A percentile compares a stretch with the other conserved stretches of the same genome.
Conservation (phyloP, 1,284 basidiomycete species). For the Coniferiporia weirii region DNA sequence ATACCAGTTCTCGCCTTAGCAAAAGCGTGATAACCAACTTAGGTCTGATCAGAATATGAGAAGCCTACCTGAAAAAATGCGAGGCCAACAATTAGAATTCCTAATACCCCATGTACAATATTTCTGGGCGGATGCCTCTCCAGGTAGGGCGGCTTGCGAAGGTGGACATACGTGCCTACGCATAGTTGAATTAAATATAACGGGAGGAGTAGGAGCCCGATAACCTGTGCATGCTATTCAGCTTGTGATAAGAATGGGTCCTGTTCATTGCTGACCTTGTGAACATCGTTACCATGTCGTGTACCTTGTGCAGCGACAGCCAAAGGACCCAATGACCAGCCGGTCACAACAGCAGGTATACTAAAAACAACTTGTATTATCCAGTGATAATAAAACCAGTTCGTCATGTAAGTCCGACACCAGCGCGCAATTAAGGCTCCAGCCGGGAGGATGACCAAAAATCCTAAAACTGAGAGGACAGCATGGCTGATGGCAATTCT, state of each 20-base stretch:
- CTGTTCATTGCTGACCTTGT: constrained; percentile 36
- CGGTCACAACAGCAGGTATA: constrained; percentile 46
- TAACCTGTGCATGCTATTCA: constrained; percentile 34
- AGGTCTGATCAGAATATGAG: constrained; percentile 8
- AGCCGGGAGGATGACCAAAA: constrained; percentile 55
- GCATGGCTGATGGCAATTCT: constrained; percentile 50
- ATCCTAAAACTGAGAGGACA: constrained; percentile 47
- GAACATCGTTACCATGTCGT: constrained; percentile 40
- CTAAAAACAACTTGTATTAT: constrained; percentile 41
- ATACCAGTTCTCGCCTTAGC: constrained; percentile 37
- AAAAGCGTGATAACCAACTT: constrained; percentile 1
- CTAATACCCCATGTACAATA: constrained; percentile 43
- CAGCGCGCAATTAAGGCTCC: constrained; percentile 58
- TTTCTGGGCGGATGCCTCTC: constrained; percentile 43
- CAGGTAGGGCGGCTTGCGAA: constrained; percentile 30
- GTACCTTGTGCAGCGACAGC: constrained; percentile 42
- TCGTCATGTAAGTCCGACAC: constrained; percentile 47
- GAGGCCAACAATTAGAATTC: constrained; percentile 39
- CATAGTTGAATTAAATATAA: constrained; percentile 50
- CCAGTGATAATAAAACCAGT: constrained; percentile 58
- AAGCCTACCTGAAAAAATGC: constrained; percentile 43
- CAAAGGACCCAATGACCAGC: constrained; percentile 46
- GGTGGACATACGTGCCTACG: constrained; percentile 54
- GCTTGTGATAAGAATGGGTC: neutral
- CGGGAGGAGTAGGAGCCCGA: constrained; percentile 49